Evolutionary conservation across 1,284 basidiomycete species (phyloP), one percentile per base, ranked within the genome.

Genomic region (Somion occarium): DNA sequence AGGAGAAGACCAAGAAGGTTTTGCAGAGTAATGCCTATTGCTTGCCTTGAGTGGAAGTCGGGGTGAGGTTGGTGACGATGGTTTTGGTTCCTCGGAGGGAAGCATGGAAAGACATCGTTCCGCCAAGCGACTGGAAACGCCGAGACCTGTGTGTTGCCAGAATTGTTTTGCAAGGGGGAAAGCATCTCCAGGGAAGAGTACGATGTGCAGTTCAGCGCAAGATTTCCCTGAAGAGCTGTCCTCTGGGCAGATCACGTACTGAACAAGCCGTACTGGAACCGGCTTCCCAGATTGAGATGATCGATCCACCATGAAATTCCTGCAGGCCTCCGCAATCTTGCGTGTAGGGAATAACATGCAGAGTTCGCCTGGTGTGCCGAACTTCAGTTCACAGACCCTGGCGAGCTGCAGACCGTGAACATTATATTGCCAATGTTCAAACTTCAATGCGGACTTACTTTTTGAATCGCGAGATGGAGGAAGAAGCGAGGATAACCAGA

Each of bases 401-500:
- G 87, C 88, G 56, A 97, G 87, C 91, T 95, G 65, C 13, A 42
- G 0, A 50, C 7, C 25, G 25, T 24, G 41, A 22, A 30, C 11
- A n/a, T 26, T 49, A 20, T 19, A 11, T 23, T 18, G 23, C n/a
- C 3, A 5, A 39, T n/a, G 13, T 19, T 4, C 7, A 43, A 5
- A 15, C 7, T 30, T 23, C 27, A 41, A 15, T 22, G 12, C 20
- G 12, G 15, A 66, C 80, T 56, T 61, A 93, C 94, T 76, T 93
- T 91, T 64, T 85, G 83, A 34, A 98, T 94, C 57, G 79, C 88
- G 22, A 83, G 73, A 67, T 98, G 93, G 50, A 99, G 90, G 67
- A 97, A 98, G 73, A 99, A 99, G 44, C 97, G 76, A 0, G 97
- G 97, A 65, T 99, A 99, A n/a, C 96, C 97, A 3, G 86, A 85